A percentile compares a stretch with the other conserved stretches of the same genome.
phyloP scores from a whole-genome alignment of 495 filamentous ascomycete genomes.

The Haplographium delicatum region DNA sequence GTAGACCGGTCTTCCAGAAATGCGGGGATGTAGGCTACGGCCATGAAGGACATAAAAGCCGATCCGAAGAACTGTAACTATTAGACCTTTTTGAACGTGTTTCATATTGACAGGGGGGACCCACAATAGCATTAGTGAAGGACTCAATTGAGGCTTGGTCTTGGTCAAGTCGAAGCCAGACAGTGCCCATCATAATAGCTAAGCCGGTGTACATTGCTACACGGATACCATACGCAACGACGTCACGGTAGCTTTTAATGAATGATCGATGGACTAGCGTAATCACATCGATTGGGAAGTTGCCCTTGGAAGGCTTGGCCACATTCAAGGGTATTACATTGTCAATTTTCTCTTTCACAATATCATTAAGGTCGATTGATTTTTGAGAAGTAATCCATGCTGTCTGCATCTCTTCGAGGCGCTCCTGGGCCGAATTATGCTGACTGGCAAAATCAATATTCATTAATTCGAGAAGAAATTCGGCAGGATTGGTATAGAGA shows the following conservation, averaged over 20 bases:
- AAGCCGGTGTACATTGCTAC: conserved; percentile 74
- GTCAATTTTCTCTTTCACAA: not conserved
- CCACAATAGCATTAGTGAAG: conserved; percentile 66
- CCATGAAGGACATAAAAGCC: conserved; percentile 91
- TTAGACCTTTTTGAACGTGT: conserved; percentile 11
- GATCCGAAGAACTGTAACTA: conserved; percentile 57
- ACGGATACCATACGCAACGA: conserved; percentile 75
- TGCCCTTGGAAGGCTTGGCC: conserved; percentile 8
- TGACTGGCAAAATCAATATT: conserved; percentile 65
- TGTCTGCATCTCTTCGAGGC: conserved; percentile 37
- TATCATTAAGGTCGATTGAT: not conserved
- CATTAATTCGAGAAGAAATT: conserved; percentile 68
- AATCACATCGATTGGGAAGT: conserved; percentile 18
- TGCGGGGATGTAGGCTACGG: conserved; percentile 76
- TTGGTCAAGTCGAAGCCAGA: conserved; percentile 66
- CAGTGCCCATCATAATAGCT: conserved; percentile 84
- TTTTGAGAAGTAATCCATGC: conserved; percentile 34
- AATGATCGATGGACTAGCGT: conserved; percentile 63
- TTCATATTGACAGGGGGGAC: not conserved
- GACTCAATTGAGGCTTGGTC: conserved; percentile 66
- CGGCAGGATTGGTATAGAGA: conserved; percentile 66
- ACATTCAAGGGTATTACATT: not conserved
- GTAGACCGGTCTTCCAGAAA: conserved; percentile 72
- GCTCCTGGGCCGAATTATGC: conserved; percentile 33
- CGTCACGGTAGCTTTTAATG: conserved; percentile 76